Conservation (phyloP, 805 yeast species). For the Ascoidea tarda region DNA sequence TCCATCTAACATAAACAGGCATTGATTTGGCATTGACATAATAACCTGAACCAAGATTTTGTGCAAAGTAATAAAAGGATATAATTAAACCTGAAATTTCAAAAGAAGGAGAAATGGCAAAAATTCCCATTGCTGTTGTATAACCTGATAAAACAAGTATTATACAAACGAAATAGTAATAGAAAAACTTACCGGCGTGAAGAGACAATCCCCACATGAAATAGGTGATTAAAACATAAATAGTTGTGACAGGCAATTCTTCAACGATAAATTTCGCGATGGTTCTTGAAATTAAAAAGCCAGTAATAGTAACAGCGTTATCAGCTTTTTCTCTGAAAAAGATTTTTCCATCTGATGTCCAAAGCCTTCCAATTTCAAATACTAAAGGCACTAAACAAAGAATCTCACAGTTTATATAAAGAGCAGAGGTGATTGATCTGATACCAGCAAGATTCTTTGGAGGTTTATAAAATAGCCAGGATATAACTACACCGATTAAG, state of each 20-base stretch:
- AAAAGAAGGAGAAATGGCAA: conserved; percentile 46
- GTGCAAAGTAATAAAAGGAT: conserved; percentile 53
- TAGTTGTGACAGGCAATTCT: conserved; percentile 47
- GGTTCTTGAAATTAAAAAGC: conserved; percentile 54
- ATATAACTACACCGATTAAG: conserved; percentile 45
- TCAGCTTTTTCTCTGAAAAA: conserved; percentile 62
- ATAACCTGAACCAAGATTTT: conserved; percentile 70
- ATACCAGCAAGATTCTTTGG: conserved; percentile 47
- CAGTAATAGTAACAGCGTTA: conserved; percentile 47
- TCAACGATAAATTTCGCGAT: conserved; percentile 53
- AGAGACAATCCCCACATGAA: conserved; percentile 65
- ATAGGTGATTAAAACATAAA: conserved; percentile 49
- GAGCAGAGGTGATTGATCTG: conserved; percentile 38
- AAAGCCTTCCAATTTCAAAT: conserved; percentile 45
- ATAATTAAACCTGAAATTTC: conserved; percentile 46
- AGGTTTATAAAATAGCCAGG: conserved; percentile 68
- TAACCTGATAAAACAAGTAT: conserved; percentile 42
- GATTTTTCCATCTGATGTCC: conserved; percentile 37
- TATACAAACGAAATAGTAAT: conserved; percentile 45
- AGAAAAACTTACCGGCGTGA: conserved; percentile 37
- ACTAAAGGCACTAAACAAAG: conserved; percentile 41
- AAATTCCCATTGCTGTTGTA: conserved; percentile 34
- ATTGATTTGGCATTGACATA: conserved; percentile 57
- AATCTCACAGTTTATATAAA: conserved; percentile 37
- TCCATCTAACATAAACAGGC: conserved; percentile 85